A percentile compares a stretch with the other conserved stretches of the same genome.
These are phyloP conservation scores for Chlorella sp. DNA, from an alignment of 139 green algal species.

Conservation along the genomic window DNA sequence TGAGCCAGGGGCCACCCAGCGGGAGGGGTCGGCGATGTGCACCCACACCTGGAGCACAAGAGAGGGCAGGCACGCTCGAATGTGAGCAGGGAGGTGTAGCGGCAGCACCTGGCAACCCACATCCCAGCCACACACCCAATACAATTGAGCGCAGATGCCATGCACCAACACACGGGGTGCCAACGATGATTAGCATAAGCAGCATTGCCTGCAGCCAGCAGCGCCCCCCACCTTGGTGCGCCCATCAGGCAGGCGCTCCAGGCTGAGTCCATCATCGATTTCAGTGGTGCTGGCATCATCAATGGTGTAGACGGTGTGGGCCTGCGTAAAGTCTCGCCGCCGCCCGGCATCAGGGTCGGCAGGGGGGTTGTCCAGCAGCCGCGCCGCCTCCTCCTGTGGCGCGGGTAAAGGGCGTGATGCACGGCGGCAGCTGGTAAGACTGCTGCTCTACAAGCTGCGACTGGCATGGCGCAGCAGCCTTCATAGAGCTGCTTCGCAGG, in stretches of 20 bases:
- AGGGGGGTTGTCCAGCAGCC: constrained; percentile 52
- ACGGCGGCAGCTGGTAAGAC: no score
- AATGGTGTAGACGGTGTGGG: constrained; percentile 76
- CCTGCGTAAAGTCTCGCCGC: constrained; percentile 68
- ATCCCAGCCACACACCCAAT: no score
- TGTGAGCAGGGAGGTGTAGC: no score
- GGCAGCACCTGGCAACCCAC: no score
- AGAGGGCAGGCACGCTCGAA: no score
- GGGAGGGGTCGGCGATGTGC: constrained; percentile 78
- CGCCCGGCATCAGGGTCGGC: constrained; percentile 64
- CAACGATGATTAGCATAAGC: no score
- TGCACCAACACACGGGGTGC: no score
- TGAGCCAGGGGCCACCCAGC: constrained; percentile 44
- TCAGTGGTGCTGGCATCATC: constrained; percentile 87
- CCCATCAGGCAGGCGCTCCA: constrained; percentile 65
- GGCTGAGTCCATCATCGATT: constrained; percentile 85
- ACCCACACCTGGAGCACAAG: constrained; percentile 90
- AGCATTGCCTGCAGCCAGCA: background rate
- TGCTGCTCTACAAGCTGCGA: no score
- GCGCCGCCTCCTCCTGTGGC: constrained; percentile 56
- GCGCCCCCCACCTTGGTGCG: constrained; percentile 4
- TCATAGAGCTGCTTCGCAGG: no score
- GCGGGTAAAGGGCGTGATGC: no score
- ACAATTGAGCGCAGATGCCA: no score
- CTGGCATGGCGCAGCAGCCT: no score